Conservation (phyloP, 306 rosid species). For the Quercus gilva region DNA sequence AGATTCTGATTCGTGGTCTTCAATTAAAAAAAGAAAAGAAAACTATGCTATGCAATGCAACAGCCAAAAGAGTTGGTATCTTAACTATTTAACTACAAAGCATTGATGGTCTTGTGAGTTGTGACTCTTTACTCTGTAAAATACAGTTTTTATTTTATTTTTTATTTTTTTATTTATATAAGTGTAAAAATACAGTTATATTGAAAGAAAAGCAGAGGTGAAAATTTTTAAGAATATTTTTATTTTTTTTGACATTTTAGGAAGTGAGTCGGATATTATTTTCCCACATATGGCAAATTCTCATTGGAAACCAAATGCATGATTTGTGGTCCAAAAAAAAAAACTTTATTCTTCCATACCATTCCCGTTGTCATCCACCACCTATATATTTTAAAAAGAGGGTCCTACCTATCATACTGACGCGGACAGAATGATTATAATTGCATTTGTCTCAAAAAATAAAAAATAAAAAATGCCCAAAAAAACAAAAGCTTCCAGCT, state of each 20-base stretch:
- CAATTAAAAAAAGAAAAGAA: constrained; percentile 34
- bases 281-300: constrained; percentile 26
- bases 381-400: constrained; percentile 24
- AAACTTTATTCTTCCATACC: constrained; percentile 61
- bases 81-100: background rate
- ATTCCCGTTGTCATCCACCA: constrained; percentile 69
- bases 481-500: constrained; percentile 66
- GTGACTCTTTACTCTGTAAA: background rate
- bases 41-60: background rate
- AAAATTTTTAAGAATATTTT: background rate
- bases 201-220: background rate
- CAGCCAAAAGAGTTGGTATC: constrained; percentile 1
- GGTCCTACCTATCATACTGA: constrained; percentile 33
- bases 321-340: constrained; percentile 61
- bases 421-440: constrained; percentile 32
- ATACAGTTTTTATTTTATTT: too few species aligned
- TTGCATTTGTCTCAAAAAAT: background rate
- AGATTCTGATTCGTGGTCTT: constrained; percentile 7
- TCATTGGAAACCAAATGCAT: constrained; percentile 27
- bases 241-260: background rate
- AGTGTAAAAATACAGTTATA: too few species aligned
- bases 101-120: constrained; percentile 27
- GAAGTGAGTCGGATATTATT: constrained; percentile 10
- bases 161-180: too few species aligned
- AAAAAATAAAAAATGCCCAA: background rate